phyloP scores from a whole-genome alignment of 1,284 basidiomycete species.

The Malassezia japonica region DNA sequence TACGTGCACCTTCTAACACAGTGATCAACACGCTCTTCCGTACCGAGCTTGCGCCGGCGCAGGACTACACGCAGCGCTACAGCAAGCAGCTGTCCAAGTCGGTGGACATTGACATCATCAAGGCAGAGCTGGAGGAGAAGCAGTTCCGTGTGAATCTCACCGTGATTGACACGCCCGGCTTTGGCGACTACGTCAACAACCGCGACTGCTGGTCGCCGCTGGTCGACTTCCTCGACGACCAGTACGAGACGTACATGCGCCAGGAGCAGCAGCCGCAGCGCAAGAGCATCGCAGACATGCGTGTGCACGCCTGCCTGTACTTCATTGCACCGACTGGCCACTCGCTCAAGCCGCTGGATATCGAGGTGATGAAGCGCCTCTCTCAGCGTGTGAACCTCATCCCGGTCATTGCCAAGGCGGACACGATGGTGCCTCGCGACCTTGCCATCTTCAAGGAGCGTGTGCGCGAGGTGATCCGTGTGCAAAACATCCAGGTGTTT shows the following conservation, averaged over 20 bases:
- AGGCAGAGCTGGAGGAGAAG: slow-evolving; percentile 84
- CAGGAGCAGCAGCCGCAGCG: slow-evolving; percentile 97
- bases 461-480: slow-evolving; percentile 77
- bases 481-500: slow-evolving; percentile 91
- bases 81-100: slow-evolving; percentile 97
- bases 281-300: slow-evolving; percentile 80
- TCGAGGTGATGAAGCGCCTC: slow-evolving; percentile 97
- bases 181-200: slow-evolving; percentile 99
- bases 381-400: slow-evolving; percentile 93
- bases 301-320: slow-evolving; percentile 95
- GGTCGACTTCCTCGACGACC: slow-evolving; percentile 98
- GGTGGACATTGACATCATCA: slow-evolving; percentile 62
- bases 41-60: slow-evolving; percentile 81
- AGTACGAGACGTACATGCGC: slow-evolving; percentile 98
- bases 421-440: slow-evolving; percentile 89
- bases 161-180: slow-evolving; percentile 96
- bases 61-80: slow-evolving; percentile 84
- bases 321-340: slow-evolving; percentile 94
- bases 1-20: slow-evolving; percentile 18
- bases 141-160: slow-evolving; percentile 98
- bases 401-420: slow-evolving; percentile 93
- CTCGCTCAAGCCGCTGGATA: slow-evolving; percentile 94
- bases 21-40: slow-evolving; percentile 96
- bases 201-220: slow-evolving; percentile 96
- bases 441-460: slow-evolving; percentile 80